These are phyloP conservation scores for Isabelozyma gotoi DNA, from an alignment of 805 yeast genomes.

Conservation along the genomic window DNA sequence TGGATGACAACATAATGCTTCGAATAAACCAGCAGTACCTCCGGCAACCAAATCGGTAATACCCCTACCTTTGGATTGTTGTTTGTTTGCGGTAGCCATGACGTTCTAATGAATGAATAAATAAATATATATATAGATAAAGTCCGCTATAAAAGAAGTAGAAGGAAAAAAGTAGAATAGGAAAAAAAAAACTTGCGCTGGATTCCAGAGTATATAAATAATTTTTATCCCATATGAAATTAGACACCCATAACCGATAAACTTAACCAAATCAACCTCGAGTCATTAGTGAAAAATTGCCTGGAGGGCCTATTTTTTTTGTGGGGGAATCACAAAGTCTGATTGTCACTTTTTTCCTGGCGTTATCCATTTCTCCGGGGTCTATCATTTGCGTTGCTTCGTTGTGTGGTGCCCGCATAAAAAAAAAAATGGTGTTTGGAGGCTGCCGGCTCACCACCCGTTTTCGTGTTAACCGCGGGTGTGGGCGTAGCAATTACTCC, in stretches of 20 bases:
- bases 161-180: neutral
- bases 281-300: no score
- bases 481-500: neutral
- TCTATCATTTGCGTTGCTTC: neutral
- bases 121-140: conserved; percentile 1
- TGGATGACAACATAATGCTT: conserved; percentile 98
- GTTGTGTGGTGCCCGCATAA: no score
- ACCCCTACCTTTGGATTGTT: conserved; percentile 35
- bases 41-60: conserved; percentile 82
- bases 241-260: no score
- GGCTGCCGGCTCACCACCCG: no score
- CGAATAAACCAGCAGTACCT: conserved; percentile 95
- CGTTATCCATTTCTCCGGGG: neutral
- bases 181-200: neutral
- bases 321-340: no score
- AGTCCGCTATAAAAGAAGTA: neutral
- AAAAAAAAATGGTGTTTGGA: neutral
- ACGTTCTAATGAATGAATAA: conserved; percentile 1
- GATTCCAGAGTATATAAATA: neutral
- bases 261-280: neutral
- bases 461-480: neutral
- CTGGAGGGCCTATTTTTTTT: no score
- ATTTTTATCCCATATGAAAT: neutral
- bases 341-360: neutral
- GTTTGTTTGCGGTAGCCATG: conserved; percentile 5